A percentile compares a stretch with the other conserved stretches of the same genome.
Conservation (phyloP, 768 basidiomycete species). For the Mycena pura region DNA sequence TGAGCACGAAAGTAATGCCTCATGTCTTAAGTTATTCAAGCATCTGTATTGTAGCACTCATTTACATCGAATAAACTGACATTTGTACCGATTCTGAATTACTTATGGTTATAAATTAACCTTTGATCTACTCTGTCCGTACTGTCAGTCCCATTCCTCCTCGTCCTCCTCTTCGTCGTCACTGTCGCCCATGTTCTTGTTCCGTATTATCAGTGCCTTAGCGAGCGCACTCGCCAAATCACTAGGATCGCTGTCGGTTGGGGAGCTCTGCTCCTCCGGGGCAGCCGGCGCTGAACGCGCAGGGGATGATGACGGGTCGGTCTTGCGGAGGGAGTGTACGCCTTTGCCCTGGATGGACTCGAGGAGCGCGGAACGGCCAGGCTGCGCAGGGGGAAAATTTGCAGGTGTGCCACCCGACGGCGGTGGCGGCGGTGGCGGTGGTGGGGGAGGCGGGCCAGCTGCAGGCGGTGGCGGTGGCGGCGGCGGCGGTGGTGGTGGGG, state of each 20-base stretch:
- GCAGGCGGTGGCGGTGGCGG: constrained; percentile 57
- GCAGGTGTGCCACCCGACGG: constrained; percentile 32
- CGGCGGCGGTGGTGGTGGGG: constrained; percentile 49
- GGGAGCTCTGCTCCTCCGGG: constrained; percentile 40
- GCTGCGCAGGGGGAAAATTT: constrained; percentile 56
- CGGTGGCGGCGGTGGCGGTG: constrained; percentile 52
- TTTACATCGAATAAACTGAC: constrained; percentile 13
- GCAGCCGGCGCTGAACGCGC: constrained; percentile 42
- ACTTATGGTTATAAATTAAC: constrained; percentile 14
- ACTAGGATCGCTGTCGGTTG: constrained; percentile 64
- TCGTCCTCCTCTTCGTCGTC: constrained; percentile 82
- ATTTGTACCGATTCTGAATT: not conserved
- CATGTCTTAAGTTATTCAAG: constrained; percentile 17
- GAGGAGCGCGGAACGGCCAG: constrained; percentile 71
- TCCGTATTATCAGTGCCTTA: constrained; percentile 80
- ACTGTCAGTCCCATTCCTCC: constrained; percentile 58
- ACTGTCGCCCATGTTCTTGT: constrained; percentile 87
- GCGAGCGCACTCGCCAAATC: constrained; percentile 87
- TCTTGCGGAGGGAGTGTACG: constrained; percentile 71
- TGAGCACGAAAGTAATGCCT: constrained; percentile 14
- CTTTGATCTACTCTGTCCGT: not conserved
- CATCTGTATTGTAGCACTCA: constrained; percentile 26
- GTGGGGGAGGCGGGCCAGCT: constrained; percentile 37
- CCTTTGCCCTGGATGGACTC: constrained; percentile 86
- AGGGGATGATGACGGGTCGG: constrained; percentile 47